Conservation (phyloP, 2,329 filamentous ascomycete genomes). For the Ophiobolus disseminans region DNA sequence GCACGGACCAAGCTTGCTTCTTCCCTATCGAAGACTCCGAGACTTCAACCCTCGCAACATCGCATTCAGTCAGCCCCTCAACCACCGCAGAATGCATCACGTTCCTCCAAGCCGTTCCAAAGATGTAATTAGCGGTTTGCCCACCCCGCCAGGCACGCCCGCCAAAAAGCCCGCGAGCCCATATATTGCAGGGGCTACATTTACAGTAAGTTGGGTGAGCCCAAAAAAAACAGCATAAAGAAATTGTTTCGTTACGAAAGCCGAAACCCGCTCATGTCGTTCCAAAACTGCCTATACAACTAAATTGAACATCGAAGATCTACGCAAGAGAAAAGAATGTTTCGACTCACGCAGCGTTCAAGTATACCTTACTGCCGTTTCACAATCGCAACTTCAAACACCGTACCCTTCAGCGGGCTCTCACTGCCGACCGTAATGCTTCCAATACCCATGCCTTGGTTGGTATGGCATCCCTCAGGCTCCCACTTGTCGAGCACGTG, state of each 20-base stretch:
- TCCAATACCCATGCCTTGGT: slow-evolving; percentile 28
- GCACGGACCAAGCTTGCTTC: too few relatives aligned
- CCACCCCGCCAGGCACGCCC: neutral
- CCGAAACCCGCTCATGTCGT: too few relatives aligned
- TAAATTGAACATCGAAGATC: too few relatives aligned
- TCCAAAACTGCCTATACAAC: too few relatives aligned
- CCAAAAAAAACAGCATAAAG: too few relatives aligned
- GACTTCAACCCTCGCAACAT: too few relatives aligned
- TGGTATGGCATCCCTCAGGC: slow-evolving; percentile 28
- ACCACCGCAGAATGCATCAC: neutral
- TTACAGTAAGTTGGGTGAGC: neutral
- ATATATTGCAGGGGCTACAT: neutral
- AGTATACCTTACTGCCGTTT: slow-evolving; percentile 2
- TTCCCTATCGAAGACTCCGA: too few relatives aligned
- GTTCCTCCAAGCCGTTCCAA: neutral
- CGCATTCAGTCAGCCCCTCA: too few relatives aligned
- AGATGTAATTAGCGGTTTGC: neutral
- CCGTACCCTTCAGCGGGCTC: slow-evolving; percentile 26
- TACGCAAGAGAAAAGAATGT: neutral
- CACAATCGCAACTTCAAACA: slow-evolving; percentile 32
- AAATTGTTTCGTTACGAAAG: too few relatives aligned
- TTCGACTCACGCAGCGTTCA: neutral
- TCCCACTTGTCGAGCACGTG: slow-evolving; percentile 25
- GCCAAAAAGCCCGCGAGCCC: neutral
- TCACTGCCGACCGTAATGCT: slow-evolving; percentile 31